Percentiles rank a stretch among this genome's conserved stretches.
These are phyloP conservation scores for Verticillium albo-atrum DNA, from an alignment of 2,329 filamentous ascomycete genomes.

Conservation along the genomic window DNA sequence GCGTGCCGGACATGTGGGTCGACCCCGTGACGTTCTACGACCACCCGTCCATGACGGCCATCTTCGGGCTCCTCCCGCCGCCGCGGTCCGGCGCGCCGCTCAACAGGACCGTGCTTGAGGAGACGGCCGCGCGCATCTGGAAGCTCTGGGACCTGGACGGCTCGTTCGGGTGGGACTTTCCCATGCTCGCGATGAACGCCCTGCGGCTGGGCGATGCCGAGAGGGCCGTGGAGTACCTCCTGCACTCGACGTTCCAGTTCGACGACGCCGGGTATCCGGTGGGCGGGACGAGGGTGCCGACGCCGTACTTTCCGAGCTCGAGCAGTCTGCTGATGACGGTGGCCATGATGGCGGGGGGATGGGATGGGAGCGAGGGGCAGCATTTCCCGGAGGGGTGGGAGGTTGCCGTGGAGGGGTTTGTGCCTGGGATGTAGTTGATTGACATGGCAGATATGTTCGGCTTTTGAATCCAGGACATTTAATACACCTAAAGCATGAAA, in stretches of 20 bases:
- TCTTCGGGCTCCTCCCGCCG: conserved; percentile 38
- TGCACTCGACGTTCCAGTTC: conserved; percentile 47
- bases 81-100: conserved; percentile 27
- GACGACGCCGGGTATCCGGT: conserved; percentile 53
- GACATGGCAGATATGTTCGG: no score
- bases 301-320: conserved; percentile 52
- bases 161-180: conserved; percentile 40
- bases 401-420: conserved; percentile 43
- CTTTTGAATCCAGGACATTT: no score
- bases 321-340: conserved; percentile 45
- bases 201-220: conserved; percentile 32
- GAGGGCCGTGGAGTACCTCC: conserved; percentile 34
- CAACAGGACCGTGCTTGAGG: conserved; percentile 26
- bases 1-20: conserved; percentile 34
- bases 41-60: conserved; percentile 36
- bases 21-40: conserved; percentile 32
- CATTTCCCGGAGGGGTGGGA: conserved; percentile 45
- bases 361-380: conserved; percentile 39
- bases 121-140: conserved; percentile 32
- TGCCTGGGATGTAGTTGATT: conserved; percentile 2
- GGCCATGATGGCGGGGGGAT: conserved; percentile 54
- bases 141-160: conserved; percentile 32
- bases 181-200: conserved; percentile 39
- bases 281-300: conserved; percentile 47
- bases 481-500: not conserved